phyloP scores from a whole-genome alignment of 2,329 filamentous ascomycete species.

The Talaromyces pinophilus region DNA sequence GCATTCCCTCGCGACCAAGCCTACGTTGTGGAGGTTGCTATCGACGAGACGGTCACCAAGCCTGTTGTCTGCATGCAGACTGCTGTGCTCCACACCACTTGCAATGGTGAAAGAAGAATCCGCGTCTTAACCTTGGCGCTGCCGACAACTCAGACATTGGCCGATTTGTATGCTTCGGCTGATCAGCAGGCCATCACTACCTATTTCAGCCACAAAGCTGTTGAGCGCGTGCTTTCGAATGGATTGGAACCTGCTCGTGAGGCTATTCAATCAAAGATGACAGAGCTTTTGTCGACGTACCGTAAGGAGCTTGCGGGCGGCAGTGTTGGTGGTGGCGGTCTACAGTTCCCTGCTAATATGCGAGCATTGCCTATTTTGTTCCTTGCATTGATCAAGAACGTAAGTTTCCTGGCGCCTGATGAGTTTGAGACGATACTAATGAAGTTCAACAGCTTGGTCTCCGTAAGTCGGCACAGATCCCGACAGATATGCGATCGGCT shows the following conservation, averaged over 20 bases:
- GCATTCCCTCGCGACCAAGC: conserved; percentile 96
- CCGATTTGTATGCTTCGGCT: conserved; percentile 90
- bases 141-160: conserved; percentile 86
- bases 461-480: conserved; percentile 89
- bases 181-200: conserved; percentile 91
- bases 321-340: conserved; percentile 86
- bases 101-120: conserved; percentile 94
- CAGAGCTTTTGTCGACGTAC: conserved; percentile 91
- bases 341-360: conserved; percentile 93
- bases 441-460: conserved; percentile 63
- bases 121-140: conserved; percentile 90
- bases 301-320: conserved; percentile 94
- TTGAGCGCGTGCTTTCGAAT: conserved; percentile 81
- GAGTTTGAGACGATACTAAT: background rate
- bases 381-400: conserved; percentile 92
- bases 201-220: conserved; percentile 97
- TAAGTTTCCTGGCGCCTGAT: conserved; percentile 48
- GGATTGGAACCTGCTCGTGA: conserved; percentile 90
- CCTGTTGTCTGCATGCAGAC: conserved; percentile 90
- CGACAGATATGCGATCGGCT: conserved; percentile 88
- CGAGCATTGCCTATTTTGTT: conserved; percentile 86
- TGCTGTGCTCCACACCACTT: conserved; percentile 94
- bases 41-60: conserved; percentile 91
- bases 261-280: conserved; percentile 84
- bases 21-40: conserved; percentile 97